Evolutionary conservation across 306 rosid species (phyloP), one percentile per base, ranked within the genome.

Genomic region (Quercus berberidifolia): DNA sequence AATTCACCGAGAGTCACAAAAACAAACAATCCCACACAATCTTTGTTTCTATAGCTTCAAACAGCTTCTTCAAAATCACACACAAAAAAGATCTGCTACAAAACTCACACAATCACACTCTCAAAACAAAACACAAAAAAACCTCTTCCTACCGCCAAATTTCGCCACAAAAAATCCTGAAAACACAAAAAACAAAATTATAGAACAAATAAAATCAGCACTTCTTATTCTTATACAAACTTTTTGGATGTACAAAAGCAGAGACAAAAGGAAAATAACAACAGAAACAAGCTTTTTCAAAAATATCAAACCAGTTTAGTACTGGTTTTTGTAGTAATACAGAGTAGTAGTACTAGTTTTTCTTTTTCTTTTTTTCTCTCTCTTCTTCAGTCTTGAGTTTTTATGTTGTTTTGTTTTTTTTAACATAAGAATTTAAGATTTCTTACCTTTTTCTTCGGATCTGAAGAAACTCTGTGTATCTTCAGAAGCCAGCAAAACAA

Each of bases 391-490:
- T 38, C 46, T 8, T 41, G 46, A 35, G 41, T 35, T 35, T 35
- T 41, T 0, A 7, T 20, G 14, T 20, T 56, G 20, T 3, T 5
- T 1, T 4, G 4, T 31, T 49, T 25, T 19, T 73, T 7, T 76
- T n/a, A 31, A 62, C 69, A 55, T 8, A 41, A 41, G 25, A 79
- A 20, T 71, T 21, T 5, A n/a, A 35, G 70, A 31, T 74, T 83
- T 81, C 75, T 81, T 5, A 57, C 77, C 73, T 21, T 78, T 88
- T 88, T 88, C 82, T 82, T 93, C 83, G 91, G 87, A 88, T 91
- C 88, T 79, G 85, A 84, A 76, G 88, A 81, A 77, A 85, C 81
- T 9, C 81, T 55, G 51, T 74, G 75, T 82, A 78, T 70, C 86
- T 80, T 80, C 69, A 55, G 76, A 82, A 82, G 85, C 85, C 85